phyloP scores from a whole-genome alignment of 2,329 filamentous ascomycete species.

The Diaporthe eres region DNA sequence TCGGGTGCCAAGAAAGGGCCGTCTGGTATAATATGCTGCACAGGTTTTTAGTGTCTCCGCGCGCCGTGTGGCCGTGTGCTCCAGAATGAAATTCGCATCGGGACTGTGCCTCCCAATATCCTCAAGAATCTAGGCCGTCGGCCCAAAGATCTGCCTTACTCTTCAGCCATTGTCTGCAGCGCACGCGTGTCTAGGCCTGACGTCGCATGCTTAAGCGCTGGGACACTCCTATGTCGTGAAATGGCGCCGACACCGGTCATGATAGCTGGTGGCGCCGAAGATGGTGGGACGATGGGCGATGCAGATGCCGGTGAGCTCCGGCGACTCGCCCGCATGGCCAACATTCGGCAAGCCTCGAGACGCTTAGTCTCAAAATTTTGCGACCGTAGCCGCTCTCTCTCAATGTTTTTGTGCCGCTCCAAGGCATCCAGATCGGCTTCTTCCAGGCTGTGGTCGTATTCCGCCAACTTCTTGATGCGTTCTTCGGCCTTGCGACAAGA shows the following conservation, averaged over 20 bases:
- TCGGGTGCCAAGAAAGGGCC: background rate
- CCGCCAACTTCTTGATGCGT: slow-evolving; percentile 56
- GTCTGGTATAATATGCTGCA: slow-evolving; percentile 19
- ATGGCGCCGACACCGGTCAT: slow-evolving; percentile 21
- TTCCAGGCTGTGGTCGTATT: slow-evolving; percentile 57
- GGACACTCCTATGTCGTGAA: slow-evolving; percentile 29
- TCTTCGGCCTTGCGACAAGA: slow-evolving; percentile 62
- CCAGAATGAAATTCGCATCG: background rate
- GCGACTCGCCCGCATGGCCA: slow-evolving; percentile 48
- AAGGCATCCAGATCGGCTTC: slow-evolving; percentile 62
- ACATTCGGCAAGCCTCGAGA: slow-evolving; percentile 59
- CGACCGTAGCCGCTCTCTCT: slow-evolving; percentile 64
- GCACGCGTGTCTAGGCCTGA: slow-evolving; percentile 35
- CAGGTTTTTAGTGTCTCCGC: background rate
- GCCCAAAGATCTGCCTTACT: slow-evolving; percentile 20
- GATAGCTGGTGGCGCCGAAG: slow-evolving; percentile 39
- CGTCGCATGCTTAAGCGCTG: slow-evolving; percentile 37
- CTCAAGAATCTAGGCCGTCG: background rate
- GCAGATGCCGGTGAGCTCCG: slow-evolving; percentile 35
- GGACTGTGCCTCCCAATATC: background rate
- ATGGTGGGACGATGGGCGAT: slow-evolving; percentile 17
- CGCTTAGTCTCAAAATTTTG: slow-evolving; percentile 64
- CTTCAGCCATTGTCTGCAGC: slow-evolving; percentile 39
- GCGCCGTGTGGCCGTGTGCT: background rate
- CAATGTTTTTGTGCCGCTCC: slow-evolving; percentile 57